Conservation (phyloP, 768 basidiomycete genomes). For the Thelephora ganbajun region DNA sequence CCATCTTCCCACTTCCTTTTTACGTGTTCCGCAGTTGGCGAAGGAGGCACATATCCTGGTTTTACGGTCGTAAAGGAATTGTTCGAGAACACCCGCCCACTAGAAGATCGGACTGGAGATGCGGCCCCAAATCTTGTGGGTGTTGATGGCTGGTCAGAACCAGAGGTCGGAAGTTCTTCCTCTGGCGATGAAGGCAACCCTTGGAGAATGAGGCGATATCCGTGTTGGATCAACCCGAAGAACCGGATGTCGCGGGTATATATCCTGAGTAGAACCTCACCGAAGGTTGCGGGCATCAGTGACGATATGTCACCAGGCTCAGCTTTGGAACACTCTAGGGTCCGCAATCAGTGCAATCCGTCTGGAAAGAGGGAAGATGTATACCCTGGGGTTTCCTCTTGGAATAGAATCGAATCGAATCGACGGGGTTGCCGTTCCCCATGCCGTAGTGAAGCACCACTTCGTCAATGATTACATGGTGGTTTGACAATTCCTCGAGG, state of each 20-base stretch:
- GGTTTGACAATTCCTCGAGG: constrained; percentile 22
- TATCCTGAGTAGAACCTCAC: constrained; percentile 53
- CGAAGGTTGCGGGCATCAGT: constrained; percentile 50
- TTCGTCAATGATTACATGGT: constrained; percentile 52
- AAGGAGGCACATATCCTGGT: constrained; percentile 4
- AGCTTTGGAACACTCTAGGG: constrained; percentile 29
- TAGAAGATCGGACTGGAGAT: neutral
- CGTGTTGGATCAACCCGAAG: constrained; percentile 52
- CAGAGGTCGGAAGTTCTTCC: neutral
- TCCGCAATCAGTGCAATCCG: neutral
- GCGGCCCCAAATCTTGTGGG: neutral
- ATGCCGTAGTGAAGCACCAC: constrained; percentile 67
- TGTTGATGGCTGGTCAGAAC: neutral
- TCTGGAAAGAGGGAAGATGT: constrained; percentile 1
- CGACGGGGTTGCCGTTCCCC: constrained; percentile 53
- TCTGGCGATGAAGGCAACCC: constrained; percentile 4
- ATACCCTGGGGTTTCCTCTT: constrained; percentile 47
- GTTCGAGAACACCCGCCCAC: neutral
- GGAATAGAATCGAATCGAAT: constrained; percentile 59
- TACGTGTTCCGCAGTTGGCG: neutral
- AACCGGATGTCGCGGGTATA: constrained; percentile 51
- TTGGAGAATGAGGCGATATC: constrained; percentile 35
- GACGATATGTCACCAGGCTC: constrained; percentile 46
- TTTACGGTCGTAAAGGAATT: constrained; percentile 5
- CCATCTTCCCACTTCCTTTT: neutral